phyloP scores from a whole-genome alignment of 1,284 basidiomycete species.

The Takashimella tepidaria region DNA sequence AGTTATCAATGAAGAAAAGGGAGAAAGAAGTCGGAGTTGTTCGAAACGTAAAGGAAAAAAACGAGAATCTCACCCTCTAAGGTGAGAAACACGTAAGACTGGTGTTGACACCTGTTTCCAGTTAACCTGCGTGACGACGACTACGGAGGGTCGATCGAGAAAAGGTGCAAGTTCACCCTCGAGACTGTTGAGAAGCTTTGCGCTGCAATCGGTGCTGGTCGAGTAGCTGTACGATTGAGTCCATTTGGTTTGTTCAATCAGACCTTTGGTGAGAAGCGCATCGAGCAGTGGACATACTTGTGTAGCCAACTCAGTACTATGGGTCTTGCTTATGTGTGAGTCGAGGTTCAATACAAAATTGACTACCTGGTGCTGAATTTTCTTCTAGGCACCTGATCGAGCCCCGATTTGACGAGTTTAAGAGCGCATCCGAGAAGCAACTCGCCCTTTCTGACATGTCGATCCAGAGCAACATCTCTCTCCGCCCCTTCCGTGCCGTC shows the following conservation, averaged over 20 bases:
- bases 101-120: conserved; percentile 19
- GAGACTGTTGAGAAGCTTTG: conserved; percentile 53
- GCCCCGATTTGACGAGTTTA: conserved; percentile 37
- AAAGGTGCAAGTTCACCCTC: conserved; percentile 54
- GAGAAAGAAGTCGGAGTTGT: too few species aligned
- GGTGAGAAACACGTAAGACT: background rate
- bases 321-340: conserved; percentile 23
- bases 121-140: conserved; percentile 57
- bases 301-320: conserved; percentile 21
- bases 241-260: conserved; percentile 54
- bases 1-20: too few species aligned
- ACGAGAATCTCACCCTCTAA: too few species aligned
- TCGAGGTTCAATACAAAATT: background rate
- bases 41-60: too few species aligned
- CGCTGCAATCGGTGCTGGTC: conserved; percentile 53
- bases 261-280: conserved; percentile 20
- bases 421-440: conserved; percentile 15
- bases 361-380: too few species aligned
- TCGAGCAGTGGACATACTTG: conserved; percentile 33
- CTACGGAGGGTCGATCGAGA: conserved; percentile 58
- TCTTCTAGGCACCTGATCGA: conserved; percentile 25
- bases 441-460: conserved; percentile 8
- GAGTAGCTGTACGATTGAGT: conserved; percentile 54
- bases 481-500: conserved; percentile 27
- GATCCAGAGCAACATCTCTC: conserved; percentile 12